phyloP scores from a whole-genome alignment of 2,329 filamentous ascomycete species.

The Simplicillium sp. region DNA sequence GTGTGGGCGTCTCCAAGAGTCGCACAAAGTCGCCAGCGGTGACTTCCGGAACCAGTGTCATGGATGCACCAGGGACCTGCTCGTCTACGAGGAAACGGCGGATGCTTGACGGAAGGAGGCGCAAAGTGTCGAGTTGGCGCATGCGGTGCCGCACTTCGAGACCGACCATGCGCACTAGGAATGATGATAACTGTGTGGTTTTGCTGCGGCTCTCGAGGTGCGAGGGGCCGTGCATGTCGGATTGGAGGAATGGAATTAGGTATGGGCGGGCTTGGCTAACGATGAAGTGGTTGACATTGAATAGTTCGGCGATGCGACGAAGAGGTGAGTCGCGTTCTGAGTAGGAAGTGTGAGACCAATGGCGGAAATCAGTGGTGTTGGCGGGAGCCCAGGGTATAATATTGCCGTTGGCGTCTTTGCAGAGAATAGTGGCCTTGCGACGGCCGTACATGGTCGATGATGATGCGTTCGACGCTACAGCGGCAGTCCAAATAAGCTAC shows the following conservation, averaged over 20 bases:
- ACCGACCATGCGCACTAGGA: slow-evolving; percentile 58
- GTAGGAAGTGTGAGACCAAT: slow-evolving; percentile 58
- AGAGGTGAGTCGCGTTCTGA: slow-evolving; percentile 57
- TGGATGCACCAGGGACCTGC: slow-evolving; percentile 63
- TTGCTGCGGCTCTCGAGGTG: slow-evolving; percentile 48
- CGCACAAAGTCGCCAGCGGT: slow-evolving; percentile 63
- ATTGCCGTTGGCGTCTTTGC: slow-evolving; percentile 64
- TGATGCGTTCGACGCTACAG: slow-evolving; percentile 64
- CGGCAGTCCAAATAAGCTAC: slow-evolving; percentile 71
- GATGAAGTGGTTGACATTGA: slow-evolving; percentile 94
- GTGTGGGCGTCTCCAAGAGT: slow-evolving; percentile 74
- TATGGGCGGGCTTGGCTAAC: slow-evolving; percentile 88
- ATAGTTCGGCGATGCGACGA: slow-evolving; percentile 67
- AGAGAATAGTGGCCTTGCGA: slow-evolving; percentile 57
- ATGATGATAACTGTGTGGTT: slow-evolving; percentile 46
- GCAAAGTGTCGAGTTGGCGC: slow-evolving; percentile 69
- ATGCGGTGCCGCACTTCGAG: slow-evolving; percentile 74
- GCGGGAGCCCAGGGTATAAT: slow-evolving; percentile 66
- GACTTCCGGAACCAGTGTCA: slow-evolving; percentile 77
- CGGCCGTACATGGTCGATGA: slow-evolving; percentile 56
- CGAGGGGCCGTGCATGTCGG: slow-evolving; percentile 68
- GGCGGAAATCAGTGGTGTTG: slow-evolving; percentile 52
- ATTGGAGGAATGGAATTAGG: slow-evolving; percentile 74
- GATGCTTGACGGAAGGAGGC: slow-evolving; percentile 59
- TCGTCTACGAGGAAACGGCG: slow-evolving; percentile 76